Evolutionary conservation across 352 stramenopile species (phyloP).

Genomic region (Pythium brachiatum): DNA sequence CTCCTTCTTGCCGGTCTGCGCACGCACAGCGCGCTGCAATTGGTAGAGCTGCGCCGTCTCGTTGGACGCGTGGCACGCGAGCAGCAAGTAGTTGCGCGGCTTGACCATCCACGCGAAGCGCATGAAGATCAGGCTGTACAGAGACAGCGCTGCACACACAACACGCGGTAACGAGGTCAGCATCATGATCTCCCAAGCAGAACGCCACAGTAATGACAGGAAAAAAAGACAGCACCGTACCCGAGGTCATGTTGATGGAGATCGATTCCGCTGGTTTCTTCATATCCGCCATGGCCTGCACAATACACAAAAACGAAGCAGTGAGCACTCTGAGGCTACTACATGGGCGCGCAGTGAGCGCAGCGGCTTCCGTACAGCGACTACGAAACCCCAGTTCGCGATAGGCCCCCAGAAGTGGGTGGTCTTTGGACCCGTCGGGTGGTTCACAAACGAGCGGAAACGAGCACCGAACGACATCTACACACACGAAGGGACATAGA

Average conservation of each 20-base stretch:
- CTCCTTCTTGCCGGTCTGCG: constrained; percentile 35
- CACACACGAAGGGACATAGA: not conserved
- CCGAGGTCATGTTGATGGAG: constrained; percentile 85
- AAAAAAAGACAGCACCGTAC: constrained; percentile 27
- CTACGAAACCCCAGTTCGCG: constrained; percentile 87
- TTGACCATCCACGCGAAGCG: constrained; percentile 88
- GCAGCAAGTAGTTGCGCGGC: constrained; percentile 84
- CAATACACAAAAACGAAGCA: constrained; percentile 7
- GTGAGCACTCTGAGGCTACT: constrained; percentile 7
- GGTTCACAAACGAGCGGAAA: constrained; percentile 73
- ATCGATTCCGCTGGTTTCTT: constrained; percentile 81
- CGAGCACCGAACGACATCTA: constrained; percentile 39
- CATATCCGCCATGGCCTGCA: constrained; percentile 79
- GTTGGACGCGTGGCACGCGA: constrained; percentile 83
- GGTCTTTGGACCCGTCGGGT: constrained; percentile 81
- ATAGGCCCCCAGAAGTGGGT: constrained; percentile 89
- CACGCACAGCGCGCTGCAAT: constrained; percentile 58
- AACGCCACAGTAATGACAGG: too few species aligned
- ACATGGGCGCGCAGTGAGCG: not conserved
- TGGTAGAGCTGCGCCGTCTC: constrained; percentile 83
- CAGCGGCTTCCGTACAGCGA: constrained; percentile 44
- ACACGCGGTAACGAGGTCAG: constrained; percentile 1
- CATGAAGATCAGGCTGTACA: constrained; percentile 90
- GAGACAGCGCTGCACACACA: constrained; percentile 48
- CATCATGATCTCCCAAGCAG: not conserved